Conservation (phyloP, 495 filamentous ascomycete species). For the Xylaria scruposa region DNA sequence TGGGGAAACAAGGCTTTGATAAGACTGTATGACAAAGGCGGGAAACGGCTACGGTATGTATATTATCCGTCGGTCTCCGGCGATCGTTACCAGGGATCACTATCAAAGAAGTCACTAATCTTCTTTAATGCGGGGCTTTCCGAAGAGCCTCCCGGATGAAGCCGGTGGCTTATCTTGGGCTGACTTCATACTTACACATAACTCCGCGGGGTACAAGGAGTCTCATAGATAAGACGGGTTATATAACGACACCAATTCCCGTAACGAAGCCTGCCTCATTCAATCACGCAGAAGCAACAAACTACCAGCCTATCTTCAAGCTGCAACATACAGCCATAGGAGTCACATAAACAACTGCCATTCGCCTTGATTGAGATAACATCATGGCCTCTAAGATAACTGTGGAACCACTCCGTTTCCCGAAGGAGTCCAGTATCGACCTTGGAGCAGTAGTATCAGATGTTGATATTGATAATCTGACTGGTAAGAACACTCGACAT, state of each 20-base stretch:
- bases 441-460: slow-evolving; percentile 65
- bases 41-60: not conserved
- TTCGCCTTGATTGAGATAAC: not conserved
- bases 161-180: slow-evolving; percentile 2
- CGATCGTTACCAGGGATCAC: not conserved
- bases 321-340: not conserved
- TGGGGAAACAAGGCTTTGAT: not conserved
- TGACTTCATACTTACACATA: not conserved
- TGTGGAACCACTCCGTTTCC: slow-evolving; percentile 51
- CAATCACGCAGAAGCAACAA: not conserved
- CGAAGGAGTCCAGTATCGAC: slow-evolving; percentile 56
- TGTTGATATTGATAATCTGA: slow-evolving; percentile 65
- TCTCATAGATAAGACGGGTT: slow-evolving; percentile 11
- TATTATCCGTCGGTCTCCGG: slow-evolving; percentile 13
- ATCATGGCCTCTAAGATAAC: slow-evolving; percentile 27
- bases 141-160: slow-evolving; percentile 18
- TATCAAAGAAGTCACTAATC: not conserved
- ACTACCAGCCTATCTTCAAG: not conserved
- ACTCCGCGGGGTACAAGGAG: not conserved
- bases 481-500: slow-evolving; percentile 50
- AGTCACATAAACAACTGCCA: not conserved
- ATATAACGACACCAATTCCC: not conserved
- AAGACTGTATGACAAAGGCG: not conserved
- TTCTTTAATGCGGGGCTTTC: slow-evolving; percentile 14
- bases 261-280: not conserved